Base-by-base conservation (phyloP, 1,139 yeast species). In the Groenewaldozyma sp. region DNA sequence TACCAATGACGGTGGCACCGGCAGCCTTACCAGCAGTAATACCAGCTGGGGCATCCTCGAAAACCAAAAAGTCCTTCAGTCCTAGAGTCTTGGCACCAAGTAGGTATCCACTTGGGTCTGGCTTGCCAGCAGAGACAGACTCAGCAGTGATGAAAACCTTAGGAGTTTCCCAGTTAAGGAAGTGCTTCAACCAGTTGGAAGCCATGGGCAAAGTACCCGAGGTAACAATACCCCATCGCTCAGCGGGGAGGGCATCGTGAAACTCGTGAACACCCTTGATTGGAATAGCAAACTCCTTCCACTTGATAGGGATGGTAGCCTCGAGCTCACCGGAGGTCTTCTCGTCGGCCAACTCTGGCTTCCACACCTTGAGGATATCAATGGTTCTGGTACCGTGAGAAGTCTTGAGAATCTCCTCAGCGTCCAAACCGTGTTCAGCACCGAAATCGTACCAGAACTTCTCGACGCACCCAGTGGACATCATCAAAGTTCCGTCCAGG, bases 21-120 rank as follows among this genome's bases (percentile, higher is more conserved):
- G 93, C 84, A 50, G 74, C 83, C 58, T 79, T 76, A 63, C 94
- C 94, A 36, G 94, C 91, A 47, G 73, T 67, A 50, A 83, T 78
- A 59, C 94, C 94, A 37, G 88, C 91, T 38, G 91, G 91, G 37
- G 94, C 93, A 58, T 82, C 94, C 65, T 82, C 94, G 56, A 82
- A 82, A 20, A 83, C 94, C 36, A 82, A 74, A 48, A 60, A 58
- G 44, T 63, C 58, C 48, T 72, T 70, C 59, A 68, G 68, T 32
- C 79, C 76, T 53, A 78, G 67, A 45, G 74, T 65, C 55, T 72
- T 62, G 67, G 82, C 73, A 50, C 82, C 83, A 53, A 66, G 60
- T 59, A 71, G 66, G 71, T 83, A 83, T 41, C 94, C 93, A 67
- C 78, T 76, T 20, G 94, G 94, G 62, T 82, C 73, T 36, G 94